Conservation (phyloP, 352 stramenopile genomes). For the Phytophthora agathidicida region DNA sequence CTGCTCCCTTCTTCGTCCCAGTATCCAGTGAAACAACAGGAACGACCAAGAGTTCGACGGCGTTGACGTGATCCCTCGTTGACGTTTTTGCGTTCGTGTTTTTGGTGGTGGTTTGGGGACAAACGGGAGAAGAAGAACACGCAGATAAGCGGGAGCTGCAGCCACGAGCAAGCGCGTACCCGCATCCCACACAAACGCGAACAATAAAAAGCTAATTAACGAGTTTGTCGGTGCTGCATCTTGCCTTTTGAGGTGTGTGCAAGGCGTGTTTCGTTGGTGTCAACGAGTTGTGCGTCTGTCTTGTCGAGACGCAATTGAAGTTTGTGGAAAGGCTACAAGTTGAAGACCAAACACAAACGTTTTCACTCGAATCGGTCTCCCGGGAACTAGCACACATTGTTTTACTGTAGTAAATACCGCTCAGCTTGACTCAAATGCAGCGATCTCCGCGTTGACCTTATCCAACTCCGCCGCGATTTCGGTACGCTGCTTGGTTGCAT, state of each 20-base stretch:
- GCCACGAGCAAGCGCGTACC: conserved; percentile 10
- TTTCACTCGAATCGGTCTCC: neutral
- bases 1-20: neutral
- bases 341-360: neutral
- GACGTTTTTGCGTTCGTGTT: conserved; percentile 12
- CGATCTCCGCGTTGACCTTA: conserved; percentile 57
- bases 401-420: neutral
- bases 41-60: conserved; percentile 14
- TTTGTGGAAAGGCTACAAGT: conserved; percentile 7
- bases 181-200: conserved; percentile 22
- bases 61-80: neutral
- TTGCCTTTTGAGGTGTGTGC: conserved; percentile 3
- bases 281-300: too few species aligned
- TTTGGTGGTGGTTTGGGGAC: neutral
- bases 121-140: neutral
- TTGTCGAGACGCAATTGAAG: conserved; percentile 11
- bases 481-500: conserved; percentile 55
- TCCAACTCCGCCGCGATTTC: conserved; percentile 59
- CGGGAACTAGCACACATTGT: too few species aligned
- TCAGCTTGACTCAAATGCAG: conserved; percentile 51
- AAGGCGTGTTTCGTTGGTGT: too few species aligned
- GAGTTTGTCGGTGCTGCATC: conserved; percentile 16
- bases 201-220: conserved; percentile 44
- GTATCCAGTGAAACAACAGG: conserved; percentile 15
- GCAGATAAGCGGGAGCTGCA: conserved; percentile 7